phyloP scores from a whole-genome alignment of 176 grass and related monocot genomes.

The Alopecurus myosuroides region DNA sequence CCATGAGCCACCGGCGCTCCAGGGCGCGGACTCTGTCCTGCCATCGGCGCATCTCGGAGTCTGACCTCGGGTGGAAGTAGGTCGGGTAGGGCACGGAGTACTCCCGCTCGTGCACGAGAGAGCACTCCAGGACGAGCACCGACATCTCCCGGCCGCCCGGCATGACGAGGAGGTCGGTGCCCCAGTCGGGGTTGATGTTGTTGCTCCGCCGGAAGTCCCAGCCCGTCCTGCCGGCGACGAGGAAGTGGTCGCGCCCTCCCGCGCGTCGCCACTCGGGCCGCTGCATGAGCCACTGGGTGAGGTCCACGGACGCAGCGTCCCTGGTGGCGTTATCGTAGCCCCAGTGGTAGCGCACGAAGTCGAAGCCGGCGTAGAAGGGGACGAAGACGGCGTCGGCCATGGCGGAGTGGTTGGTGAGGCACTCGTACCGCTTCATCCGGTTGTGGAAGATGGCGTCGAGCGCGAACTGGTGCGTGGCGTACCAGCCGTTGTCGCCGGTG shows the following conservation, averaged over 20 bases:
- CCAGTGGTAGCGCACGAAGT: slow-evolving; percentile 68
- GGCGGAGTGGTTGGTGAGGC: slow-evolving; percentile 54
- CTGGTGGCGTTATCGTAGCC: slow-evolving; percentile 34
- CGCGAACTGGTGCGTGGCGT: slow-evolving; percentile 54
- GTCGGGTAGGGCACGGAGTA: slow-evolving; percentile 68
- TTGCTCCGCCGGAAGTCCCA: slow-evolving; percentile 55
- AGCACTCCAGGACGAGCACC: slow-evolving; percentile 54
- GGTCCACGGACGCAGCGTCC: slow-evolving; percentile 34
- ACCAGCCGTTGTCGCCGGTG: slow-evolving; percentile 50
- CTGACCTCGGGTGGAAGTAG: slow-evolving; percentile 62
- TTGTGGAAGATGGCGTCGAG: slow-evolving; percentile 75
- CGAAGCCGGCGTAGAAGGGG: slow-evolving; percentile 73
- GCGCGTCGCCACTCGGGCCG: slow-evolving; percentile 30
- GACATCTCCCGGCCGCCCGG: slow-evolving; percentile 49
- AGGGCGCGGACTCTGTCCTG: slow-evolving; percentile 33
- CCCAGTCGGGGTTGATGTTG: slow-evolving; percentile 42
- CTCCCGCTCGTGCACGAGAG: slow-evolving; percentile 26
- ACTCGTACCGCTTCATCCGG: slow-evolving; percentile 65
- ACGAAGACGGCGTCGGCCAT: slow-evolving; percentile 56
- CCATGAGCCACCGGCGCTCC: slow-evolving; percentile 41
- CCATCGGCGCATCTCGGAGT: slow-evolving; percentile 58
- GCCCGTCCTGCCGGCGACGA: slow-evolving; percentile 53
- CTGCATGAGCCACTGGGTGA: slow-evolving; percentile 27
- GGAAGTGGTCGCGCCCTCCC: slow-evolving; percentile 51
- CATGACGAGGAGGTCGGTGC: slow-evolving; percentile 44